These are phyloP conservation scores for Imleria badia DNA, from an alignment of 768 basidiomycete genomes.

Conservation along the genomic window DNA sequence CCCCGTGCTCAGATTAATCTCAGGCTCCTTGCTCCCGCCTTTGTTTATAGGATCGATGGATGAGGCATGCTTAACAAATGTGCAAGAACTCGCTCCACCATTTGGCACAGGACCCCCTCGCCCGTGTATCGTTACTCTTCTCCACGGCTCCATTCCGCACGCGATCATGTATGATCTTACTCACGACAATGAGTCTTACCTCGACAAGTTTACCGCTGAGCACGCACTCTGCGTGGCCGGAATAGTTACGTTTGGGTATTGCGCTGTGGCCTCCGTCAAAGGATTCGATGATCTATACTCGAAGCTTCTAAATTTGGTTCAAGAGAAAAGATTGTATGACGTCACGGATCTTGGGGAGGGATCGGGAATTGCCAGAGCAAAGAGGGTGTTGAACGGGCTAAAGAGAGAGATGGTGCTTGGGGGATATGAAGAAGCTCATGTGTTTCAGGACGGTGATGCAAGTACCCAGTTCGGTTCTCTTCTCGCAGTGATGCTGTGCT, in stretches of 20 bases:
- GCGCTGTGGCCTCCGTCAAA: conserved; percentile 90
- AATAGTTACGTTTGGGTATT: conserved; percentile 86
- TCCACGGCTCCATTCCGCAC: conserved; percentile 87
- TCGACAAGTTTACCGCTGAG: conserved; percentile 89
- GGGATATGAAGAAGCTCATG: conserved; percentile 88
- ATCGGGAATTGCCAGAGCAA: conserved; percentile 57
- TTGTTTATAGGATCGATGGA: conserved; percentile 82
- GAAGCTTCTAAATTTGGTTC: conserved; percentile 86
- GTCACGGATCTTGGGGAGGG: conserved; percentile 53
- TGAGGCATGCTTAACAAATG: conserved; percentile 72
- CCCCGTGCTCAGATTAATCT: neutral
- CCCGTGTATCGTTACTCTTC: conserved; percentile 70
- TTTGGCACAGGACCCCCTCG: conserved; percentile 80
- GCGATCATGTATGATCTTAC: conserved; percentile 94
- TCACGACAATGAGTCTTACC: conserved; percentile 94
- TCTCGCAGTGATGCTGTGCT: neutral
- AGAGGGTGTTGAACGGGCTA: conserved; percentile 79
- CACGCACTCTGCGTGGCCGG: conserved; percentile 95
- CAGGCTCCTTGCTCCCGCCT: neutral
- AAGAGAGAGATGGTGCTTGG: conserved; percentile 91
- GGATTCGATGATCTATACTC: conserved; percentile 98
- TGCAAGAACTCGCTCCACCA: conserved; percentile 77
- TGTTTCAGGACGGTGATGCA: conserved; percentile 95
- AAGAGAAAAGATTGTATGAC: conserved; percentile 79
- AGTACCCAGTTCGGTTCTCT: conserved; percentile 32